These are phyloP conservation scores for Alternaria triticina DNA, from an alignment of 2,329 filamentous ascomycete species.

Conservation along the genomic window DNA sequence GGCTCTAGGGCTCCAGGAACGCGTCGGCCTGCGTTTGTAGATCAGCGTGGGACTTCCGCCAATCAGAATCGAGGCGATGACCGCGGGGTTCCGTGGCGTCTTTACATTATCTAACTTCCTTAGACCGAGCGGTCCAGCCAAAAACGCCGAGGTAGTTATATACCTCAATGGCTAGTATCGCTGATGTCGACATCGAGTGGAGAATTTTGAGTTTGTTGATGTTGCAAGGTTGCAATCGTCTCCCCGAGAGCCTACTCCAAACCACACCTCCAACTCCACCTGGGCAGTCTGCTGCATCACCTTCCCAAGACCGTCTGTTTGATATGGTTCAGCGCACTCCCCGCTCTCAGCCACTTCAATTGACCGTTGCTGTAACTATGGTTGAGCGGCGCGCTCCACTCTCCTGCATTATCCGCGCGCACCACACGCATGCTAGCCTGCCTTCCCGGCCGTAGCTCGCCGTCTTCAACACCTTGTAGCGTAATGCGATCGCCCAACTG, in stretches of 20 bases:
- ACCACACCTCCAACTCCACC: background rate
- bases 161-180: background rate
- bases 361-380: slow-evolving; percentile 45
- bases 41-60: slow-evolving; percentile 8
- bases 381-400: slow-evolving; percentile 40
- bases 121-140: background rate
- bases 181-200: background rate
- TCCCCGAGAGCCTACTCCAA: background rate
- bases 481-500: slow-evolving; percentile 23
- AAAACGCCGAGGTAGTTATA: background rate
- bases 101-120: background rate
- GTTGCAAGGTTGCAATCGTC: background rate
- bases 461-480: slow-evolving; percentile 21
- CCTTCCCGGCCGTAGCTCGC: slow-evolving; percentile 32
- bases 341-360: slow-evolving; percentile 43
- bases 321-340: slow-evolving; percentile 46
- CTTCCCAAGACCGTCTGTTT: slow-evolving; percentile 9
- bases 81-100: slow-evolving; percentile 5
- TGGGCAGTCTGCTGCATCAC: background rate
- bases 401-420: slow-evolving; percentile 22
- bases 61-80: slow-evolving; percentile 4
- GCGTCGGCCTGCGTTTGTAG: slow-evolving; percentile 6
- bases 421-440: slow-evolving; percentile 39
- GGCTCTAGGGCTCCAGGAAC: background rate
- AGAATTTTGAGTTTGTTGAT: background rate